These are phyloP conservation scores for Lizanozyma gosingica DNA, from an alignment of 1,139 yeast genomes.

Conservation along the genomic window DNA sequence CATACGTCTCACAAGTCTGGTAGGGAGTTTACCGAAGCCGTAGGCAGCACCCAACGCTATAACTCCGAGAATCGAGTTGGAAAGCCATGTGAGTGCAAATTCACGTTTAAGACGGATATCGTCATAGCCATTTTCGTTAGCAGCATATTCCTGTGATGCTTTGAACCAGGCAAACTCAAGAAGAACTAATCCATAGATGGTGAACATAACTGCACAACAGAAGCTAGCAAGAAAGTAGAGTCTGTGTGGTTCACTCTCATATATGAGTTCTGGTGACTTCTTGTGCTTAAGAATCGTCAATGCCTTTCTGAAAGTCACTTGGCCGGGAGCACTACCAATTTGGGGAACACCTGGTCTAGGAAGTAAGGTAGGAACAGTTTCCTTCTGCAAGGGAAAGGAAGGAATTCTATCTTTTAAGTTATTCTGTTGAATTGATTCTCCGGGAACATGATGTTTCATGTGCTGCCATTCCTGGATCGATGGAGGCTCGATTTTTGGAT, in stretches of 20 bases:
- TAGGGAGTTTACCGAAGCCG: constrained; percentile 45
- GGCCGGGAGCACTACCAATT: constrained; percentile 38
- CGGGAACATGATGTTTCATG: constrained; percentile 48
- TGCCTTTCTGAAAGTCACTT: constrained; percentile 53
- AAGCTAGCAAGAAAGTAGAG: constrained; percentile 64
- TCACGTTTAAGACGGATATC: constrained; percentile 29
- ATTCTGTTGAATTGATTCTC: constrained; percentile 46
- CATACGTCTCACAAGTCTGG: constrained; percentile 63
- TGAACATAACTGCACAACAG: constrained; percentile 58
- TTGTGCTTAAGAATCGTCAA: constrained; percentile 49
- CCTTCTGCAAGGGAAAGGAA: constrained; percentile 57
- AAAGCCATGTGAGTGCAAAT: constrained; percentile 23
- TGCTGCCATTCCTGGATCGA: constrained; percentile 37
- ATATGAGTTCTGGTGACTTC: constrained; percentile 61
- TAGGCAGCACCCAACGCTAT: constrained; percentile 33
- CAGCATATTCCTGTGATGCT: constrained; percentile 48
- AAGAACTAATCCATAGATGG: constrained; percentile 57
- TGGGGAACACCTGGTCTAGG: constrained; percentile 72
- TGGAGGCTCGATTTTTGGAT: constrained; percentile 24
- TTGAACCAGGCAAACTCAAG: constrained; percentile 51
- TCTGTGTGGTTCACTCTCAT: constrained; percentile 79
- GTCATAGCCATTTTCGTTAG: constrained; percentile 41
- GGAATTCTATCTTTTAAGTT: constrained; percentile 45
- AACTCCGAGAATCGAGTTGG: constrained; percentile 27
- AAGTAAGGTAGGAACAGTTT: constrained; percentile 55